Evolutionary conservation across 23 red algal genomes (phyloP), one percentile per base, ranked within the genome.

Genomic region (Gracilaria vermiculophylla): DNA sequence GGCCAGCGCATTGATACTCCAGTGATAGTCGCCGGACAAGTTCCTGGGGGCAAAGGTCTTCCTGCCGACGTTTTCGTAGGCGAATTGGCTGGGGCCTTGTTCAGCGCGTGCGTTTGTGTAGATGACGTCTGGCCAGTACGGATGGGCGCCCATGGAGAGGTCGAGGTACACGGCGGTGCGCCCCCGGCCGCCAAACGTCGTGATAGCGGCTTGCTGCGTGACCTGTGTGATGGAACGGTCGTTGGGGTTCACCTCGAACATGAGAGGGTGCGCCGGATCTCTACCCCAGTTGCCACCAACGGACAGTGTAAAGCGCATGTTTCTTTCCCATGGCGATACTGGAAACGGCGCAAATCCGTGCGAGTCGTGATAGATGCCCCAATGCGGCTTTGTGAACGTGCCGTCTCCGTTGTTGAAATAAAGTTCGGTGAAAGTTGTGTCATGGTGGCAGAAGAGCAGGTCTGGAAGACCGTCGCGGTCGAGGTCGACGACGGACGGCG

Each of bases 391-490:
- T 36, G 19, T 40, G 48, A 83, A 92, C 16, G 77, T 92, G 0
- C 88, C 88, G 41, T 83, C 61, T 8, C 21, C 56, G 3, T 54
- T 75, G 47, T 77, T 77, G 45, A 53, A 92, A 42, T 92, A 92
- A 23, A 83, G 28, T 17, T 77, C 51, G 10, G 76, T 67, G 49
- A 52, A 52, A 48, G 60, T 41, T 24, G 34, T 64, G 78, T 92
- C 73, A 49, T 92, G 88, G 16, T 64, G 51, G 34, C 69, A 76
- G 29, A 77, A 66, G 16, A 92, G 62, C 12, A 92, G 48, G 17
- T 92, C 88, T 19, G 74, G 76, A 0, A 43, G 33, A 14, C 88
- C 88, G 62, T 92, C 88, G 3, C 73, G 21, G 52, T 92, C 88
- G 3, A 92, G 32, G 48, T 92, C 88, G 15, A 77, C 88, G 44